Evolutionary conservation across 257 asterid genomes (phyloP).

Genomic region (Ilex asprella): DNA sequence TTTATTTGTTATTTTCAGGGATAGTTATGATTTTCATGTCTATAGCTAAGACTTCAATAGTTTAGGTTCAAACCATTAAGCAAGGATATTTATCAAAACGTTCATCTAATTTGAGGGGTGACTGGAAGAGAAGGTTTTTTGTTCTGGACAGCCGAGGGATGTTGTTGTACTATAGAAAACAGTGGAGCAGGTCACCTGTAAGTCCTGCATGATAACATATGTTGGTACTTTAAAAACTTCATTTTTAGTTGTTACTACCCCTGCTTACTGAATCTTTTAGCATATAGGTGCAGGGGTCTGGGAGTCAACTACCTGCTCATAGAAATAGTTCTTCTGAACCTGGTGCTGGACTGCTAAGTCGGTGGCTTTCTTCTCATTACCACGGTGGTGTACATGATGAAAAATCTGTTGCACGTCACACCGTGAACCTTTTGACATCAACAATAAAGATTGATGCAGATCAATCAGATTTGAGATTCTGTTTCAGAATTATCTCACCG

Average conservation of each 20-base stretch:
- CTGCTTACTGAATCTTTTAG: constrained; percentile 23
- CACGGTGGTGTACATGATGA: constrained; percentile 79
- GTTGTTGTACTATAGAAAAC: constrained; percentile 76
- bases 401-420: constrained; percentile 68
- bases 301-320: constrained; percentile 36
- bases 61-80: constrained; percentile 87
- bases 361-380: constrained; percentile 90
- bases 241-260: constrained; percentile 9
- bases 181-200: constrained; percentile 65
- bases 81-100: constrained; percentile 75
- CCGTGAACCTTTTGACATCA: constrained; percentile 75
- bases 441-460: constrained; percentile 77
- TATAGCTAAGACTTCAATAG: constrained; percentile 54
- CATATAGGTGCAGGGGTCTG: constrained; percentile 48
- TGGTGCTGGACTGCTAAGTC: constrained; percentile 66
- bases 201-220: constrained; percentile 21
- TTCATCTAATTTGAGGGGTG: constrained; percentile 78
- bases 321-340: constrained; percentile 54
- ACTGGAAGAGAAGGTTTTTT: constrained; percentile 90
- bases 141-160: constrained; percentile 68
- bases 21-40: constrained; percentile 4
- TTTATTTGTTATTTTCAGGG: not conserved
- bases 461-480: constrained; percentile 73
- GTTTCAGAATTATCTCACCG: constrained; percentile 87
- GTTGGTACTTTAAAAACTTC: constrained; percentile 3